Evolutionary conservation across 108 stramenopile genomes (phyloP), one percentile per base, ranked within the genome.

Genomic region (Fistulifera pelliculosa): DNA sequence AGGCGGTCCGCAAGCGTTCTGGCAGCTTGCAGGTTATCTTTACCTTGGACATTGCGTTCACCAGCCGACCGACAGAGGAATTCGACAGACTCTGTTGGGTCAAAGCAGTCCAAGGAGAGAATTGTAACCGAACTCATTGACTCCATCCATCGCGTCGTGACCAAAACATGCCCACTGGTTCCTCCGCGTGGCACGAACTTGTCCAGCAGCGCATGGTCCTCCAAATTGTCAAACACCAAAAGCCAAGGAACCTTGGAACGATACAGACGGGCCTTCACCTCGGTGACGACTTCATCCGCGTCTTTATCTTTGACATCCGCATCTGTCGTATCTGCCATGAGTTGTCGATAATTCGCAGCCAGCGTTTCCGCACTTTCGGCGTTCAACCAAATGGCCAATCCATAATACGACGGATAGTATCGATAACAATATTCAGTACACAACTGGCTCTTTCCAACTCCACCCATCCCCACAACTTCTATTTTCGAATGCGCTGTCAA

Each of bases 221-320:
- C 81, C n/a, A 79, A 35, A 59, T 83, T 83, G 56, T 83, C 81
- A 61, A 83, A 76, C 17, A 83, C 77, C 21, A 83, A 50, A 12
- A 83, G 57, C 81, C 81, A 83, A 1, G 77, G 75, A 2, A 77
- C 70, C 22, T 71, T 48, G 1, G 58, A 66, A 15, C 76, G 66
- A 61, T 79, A 83, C 7, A 83, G 53, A n/a, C 77, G 52, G 4
- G 81, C 58, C 38, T 76, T 70, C 26, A 83, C 81, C 43, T 79
- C 77, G 26, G 53, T 44, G 6, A 79, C 51, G 8, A 83, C 56
- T 45, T 83, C 81, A 23, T 78, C 75, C 10, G 77, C 62, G 41
- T 64, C 62, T 27, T 77, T 71, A 35, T 73, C 54, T 11, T 53
- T 55, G 24, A 45, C 59, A 23, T 73, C 64, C 11, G 62, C 62